A percentile compares a stretch with the other conserved stretches of the same genome.
These are phyloP conservation scores for Aspergillus flavus DNA, from an alignment of 2,329 filamentous ascomycete species.

Conservation along the genomic window DNA sequence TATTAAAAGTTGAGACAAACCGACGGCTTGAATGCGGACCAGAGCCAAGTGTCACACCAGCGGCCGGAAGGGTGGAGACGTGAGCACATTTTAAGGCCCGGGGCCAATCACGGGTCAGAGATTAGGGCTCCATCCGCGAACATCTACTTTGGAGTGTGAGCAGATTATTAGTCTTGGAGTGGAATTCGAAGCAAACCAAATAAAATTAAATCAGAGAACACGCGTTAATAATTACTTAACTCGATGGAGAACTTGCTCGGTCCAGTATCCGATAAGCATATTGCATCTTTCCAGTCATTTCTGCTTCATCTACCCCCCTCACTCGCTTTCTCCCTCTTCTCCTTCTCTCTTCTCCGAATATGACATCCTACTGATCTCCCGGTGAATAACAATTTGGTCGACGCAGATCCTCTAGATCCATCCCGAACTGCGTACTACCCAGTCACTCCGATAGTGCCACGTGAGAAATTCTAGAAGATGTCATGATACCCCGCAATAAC, in stretches of 20 bases:
- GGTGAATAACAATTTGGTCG: not conserved
- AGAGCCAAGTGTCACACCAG: constrained; percentile 5
- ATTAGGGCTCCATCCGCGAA: constrained; percentile 17
- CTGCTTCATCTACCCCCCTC: not conserved
- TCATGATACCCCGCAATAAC: constrained; percentile 2
- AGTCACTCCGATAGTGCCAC: not conserved
- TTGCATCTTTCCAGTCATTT: not conserved
- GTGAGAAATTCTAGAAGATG: not conserved
- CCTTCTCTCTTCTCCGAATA: not conserved
- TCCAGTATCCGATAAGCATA: not conserved
- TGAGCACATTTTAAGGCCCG: constrained; percentile 21
- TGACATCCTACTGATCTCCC: not conserved
- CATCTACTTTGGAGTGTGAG: constrained; percentile 6
- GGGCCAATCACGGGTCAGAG: constrained; percentile 12
- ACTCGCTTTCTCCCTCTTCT: not conserved
- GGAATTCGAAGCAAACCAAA: not conserved
- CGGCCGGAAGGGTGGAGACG: not conserved
- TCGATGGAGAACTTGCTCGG: not conserved
- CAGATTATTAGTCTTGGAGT: constrained; percentile 13
- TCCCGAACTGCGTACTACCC: not conserved
- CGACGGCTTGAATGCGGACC: not conserved
- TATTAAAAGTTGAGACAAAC: not conserved
- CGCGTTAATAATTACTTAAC: not conserved
- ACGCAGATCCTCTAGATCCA: not conserved
- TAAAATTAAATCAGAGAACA: not conserved